Conservation (phyloP, 495 filamentous ascomycete genomes). For the Aspergillus incahuasiensis region DNA sequence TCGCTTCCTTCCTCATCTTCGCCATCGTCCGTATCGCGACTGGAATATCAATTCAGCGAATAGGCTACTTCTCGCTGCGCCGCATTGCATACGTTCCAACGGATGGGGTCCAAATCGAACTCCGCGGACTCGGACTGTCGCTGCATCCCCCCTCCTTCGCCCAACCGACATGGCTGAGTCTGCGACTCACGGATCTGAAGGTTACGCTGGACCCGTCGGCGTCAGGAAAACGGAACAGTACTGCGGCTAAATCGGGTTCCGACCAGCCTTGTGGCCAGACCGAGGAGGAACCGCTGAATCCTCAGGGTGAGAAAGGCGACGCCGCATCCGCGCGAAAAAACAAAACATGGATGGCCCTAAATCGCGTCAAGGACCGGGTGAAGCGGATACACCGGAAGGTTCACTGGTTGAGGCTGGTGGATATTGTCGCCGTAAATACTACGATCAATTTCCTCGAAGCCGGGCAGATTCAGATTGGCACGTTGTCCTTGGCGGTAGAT, state of each 20-base stretch:
- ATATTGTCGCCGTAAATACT: conserved; percentile 80
- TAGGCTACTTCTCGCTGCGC: conserved; percentile 86
- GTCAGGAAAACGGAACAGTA: conserved; percentile 44
- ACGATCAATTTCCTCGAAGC: conserved; percentile 69
- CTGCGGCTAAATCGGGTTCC: conserved; percentile 19
- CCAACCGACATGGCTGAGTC: conserved; percentile 93
- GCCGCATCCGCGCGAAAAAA: conserved; percentile 44
- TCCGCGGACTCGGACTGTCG: conserved; percentile 80
- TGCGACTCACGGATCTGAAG: conserved; percentile 77
- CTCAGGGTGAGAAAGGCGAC: conserved; percentile 14
- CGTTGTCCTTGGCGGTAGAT: conserved; percentile 80
- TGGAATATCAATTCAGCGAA: conserved; percentile 90
- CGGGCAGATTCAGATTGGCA: conserved; percentile 78
- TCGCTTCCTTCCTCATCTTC: conserved; percentile 88
- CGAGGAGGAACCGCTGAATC: conserved; percentile 17
- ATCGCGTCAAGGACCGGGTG: conserved; percentile 71
- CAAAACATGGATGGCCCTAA: conserved; percentile 74
- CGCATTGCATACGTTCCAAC: conserved; percentile 81
- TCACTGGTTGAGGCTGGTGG: conserved; percentile 83
- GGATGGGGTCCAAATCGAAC: conserved; percentile 84
- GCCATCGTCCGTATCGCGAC: conserved; percentile 88
- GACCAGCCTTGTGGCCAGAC: conserved; percentile 23
- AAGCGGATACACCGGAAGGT: conserved; percentile 83
- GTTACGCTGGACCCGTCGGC: conserved; percentile 74
- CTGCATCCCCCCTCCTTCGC: conserved; percentile 92